Conservation (phyloP, 495 filamentous ascomycete genomes). For the Coniosporium apollinis region DNA sequence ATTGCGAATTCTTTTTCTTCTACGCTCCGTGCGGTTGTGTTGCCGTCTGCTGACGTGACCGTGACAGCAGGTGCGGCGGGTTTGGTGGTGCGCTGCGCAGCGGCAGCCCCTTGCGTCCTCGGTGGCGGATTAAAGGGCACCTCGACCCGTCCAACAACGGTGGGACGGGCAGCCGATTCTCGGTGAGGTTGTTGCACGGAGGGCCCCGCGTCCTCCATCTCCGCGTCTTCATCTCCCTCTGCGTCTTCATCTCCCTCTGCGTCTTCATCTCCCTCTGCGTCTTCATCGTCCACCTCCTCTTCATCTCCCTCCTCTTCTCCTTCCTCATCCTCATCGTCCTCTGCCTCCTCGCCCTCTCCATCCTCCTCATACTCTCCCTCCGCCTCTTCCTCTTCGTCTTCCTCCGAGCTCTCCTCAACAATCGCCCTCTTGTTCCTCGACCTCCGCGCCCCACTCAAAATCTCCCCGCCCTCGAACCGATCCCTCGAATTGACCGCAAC, state of each 20-base stretch:
- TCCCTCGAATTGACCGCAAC: slow-evolving; percentile 17
- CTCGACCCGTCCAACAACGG: too few relatives aligned
- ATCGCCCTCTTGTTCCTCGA: slow-evolving; percentile 21
- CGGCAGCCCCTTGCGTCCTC: too few relatives aligned
- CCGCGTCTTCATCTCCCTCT: slow-evolving; percentile 38
- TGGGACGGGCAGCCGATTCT: slow-evolving; percentile 16
- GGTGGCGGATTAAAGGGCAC: too few relatives aligned
- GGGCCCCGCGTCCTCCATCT: slow-evolving; percentile 27
- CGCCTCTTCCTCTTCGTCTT: slow-evolving; percentile 39
- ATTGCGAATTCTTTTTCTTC: slow-evolving; percentile 45
- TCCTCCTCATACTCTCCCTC: slow-evolving; percentile 36
- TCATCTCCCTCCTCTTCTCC: slow-evolving; percentile 12
- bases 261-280: slow-evolving; percentile 8
- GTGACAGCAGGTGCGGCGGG: slow-evolving; percentile 21
- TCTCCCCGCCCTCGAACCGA: slow-evolving; percentile 24
- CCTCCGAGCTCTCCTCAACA: slow-evolving; percentile 35
- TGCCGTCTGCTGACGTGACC: slow-evolving; percentile 24
- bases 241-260: slow-evolving; percentile 18
- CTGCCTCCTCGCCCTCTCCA: slow-evolving; percentile 42
- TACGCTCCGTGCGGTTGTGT: slow-evolving; percentile 32
- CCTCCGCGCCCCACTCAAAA: slow-evolving; percentile 39
- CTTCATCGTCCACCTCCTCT: slow-evolving; percentile 15
- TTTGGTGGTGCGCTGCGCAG: too few relatives aligned
- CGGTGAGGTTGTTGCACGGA: too few relatives aligned
- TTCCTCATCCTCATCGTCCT: slow-evolving; percentile 22